phyloP scores from a whole-genome alignment of 2,329 filamentous ascomycete species.

The Akanthomyces muscarius region DNA sequence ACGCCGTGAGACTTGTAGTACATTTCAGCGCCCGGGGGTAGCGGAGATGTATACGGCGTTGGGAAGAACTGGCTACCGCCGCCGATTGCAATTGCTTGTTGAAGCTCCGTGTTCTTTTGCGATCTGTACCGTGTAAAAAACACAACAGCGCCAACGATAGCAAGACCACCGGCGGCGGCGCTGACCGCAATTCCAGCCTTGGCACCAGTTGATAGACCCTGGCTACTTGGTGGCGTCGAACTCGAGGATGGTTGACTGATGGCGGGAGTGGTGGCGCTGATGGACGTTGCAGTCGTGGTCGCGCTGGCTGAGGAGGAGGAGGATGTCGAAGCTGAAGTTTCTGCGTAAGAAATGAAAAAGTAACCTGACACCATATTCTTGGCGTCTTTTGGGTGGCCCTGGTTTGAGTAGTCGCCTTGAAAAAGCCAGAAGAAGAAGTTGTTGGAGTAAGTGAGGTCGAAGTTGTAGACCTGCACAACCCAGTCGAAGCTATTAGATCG shows the following conservation, averaged over 20 bases:
- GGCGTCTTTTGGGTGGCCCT: not conserved
- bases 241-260: not conserved
- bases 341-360: not conserved
- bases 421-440: slow-evolving; percentile 24
- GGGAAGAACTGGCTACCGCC: not conserved
- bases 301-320: not conserved
- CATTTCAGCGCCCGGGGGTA: not conserved
- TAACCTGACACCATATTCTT: not conserved
- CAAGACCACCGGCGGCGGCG: not conserved
- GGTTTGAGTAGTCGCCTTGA: slow-evolving; percentile 17
- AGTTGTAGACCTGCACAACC: slow-evolving; percentile 19
- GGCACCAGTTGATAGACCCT: not conserved
- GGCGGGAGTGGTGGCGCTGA: not conserved
- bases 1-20: not conserved
- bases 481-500: slow-evolving; percentile 19
- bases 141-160: not conserved
- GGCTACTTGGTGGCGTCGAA: not conserved
- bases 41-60: not conserved
- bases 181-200: not conserved
- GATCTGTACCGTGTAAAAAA: not conserved
- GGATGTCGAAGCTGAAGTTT: not conserved
- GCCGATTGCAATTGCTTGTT: not conserved
- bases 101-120: not conserved
- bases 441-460: slow-evolving; percentile 19
- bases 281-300: not conserved